These are phyloP conservation scores for Chlamydomonas schloesseri DNA, from an alignment of 139 green algal species.

Conservation along the genomic window DNA sequence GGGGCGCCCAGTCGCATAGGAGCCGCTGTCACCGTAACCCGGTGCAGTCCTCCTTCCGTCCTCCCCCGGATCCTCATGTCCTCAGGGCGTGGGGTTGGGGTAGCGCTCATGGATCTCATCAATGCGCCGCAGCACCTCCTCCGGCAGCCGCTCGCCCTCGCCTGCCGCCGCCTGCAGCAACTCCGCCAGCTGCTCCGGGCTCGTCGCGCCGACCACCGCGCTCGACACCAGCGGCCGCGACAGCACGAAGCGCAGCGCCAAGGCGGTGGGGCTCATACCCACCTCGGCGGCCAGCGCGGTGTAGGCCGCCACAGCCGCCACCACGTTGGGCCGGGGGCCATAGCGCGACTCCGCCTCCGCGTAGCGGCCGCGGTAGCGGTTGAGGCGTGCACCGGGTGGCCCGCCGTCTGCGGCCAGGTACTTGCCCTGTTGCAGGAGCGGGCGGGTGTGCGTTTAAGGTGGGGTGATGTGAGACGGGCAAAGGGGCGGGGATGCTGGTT, in stretches of 20 bases:
- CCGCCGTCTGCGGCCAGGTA: conserved; percentile 69
- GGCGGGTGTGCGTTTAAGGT: too few relatives aligned
- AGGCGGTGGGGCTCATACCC: conserved; percentile 69
- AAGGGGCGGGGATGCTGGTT: too few relatives aligned
- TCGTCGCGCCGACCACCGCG: conserved; percentile 74
- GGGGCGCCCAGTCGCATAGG: too few relatives aligned
- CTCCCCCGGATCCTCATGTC: too few relatives aligned
- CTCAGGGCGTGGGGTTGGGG: conserved; percentile 73
- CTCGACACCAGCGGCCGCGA: conserved; percentile 67
- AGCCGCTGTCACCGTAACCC: too few relatives aligned
- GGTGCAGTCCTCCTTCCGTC: too few relatives aligned
- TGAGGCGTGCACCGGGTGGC: conserved; percentile 70
- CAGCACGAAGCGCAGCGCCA: conserved; percentile 83
- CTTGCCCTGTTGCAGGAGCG: conserved; percentile 73
- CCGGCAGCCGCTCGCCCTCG: conserved; percentile 28
- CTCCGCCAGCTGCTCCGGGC: conserved; percentile 71
- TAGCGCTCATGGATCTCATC: conserved; percentile 66
- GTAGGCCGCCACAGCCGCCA: conserved; percentile 74
- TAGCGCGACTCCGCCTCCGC: conserved; percentile 87
- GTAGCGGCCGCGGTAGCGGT: conserved; percentile 84
- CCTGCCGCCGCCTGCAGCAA: conserved; percentile 55
- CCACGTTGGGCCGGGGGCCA: conserved; percentile 75
- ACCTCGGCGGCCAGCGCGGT: conserved; percentile 62
- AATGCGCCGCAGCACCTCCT: conserved; percentile 56
- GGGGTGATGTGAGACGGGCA: too few relatives aligned